Percentiles rank a stretch among this genome's conserved stretches.
These are phyloP conservation scores for Lipomyces starkeyi DNA, from an alignment of 805 yeast species.

Conservation along the genomic window DNA sequence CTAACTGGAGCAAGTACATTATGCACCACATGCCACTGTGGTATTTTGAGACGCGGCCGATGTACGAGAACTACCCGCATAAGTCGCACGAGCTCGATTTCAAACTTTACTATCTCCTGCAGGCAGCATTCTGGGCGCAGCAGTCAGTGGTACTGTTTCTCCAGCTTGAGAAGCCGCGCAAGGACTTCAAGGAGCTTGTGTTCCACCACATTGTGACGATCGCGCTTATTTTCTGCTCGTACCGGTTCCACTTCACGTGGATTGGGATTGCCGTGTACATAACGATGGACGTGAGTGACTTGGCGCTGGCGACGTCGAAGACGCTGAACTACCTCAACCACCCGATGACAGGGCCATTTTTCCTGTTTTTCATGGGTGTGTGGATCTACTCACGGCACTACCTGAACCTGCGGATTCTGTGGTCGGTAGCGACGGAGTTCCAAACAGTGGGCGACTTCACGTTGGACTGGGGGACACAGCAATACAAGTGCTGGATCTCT, in stretches of 20 bases:
- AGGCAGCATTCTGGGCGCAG: constrained; percentile 98
- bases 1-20: constrained; percentile 55
- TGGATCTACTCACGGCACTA: constrained; percentile 94
- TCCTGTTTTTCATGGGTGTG: constrained; percentile 64
- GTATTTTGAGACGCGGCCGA: constrained; percentile 84
- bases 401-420: constrained; percentile 76
- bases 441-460: constrained; percentile 80
- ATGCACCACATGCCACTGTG: constrained; percentile 86
- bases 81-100: constrained; percentile 67
- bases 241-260: constrained; percentile 94
- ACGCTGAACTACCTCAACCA: constrained; percentile 85
- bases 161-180: constrained; percentile 92
- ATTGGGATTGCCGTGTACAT: constrained; percentile 90
- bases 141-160: constrained; percentile 82
- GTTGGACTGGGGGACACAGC: constrained; percentile 85
- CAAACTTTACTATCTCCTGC: constrained; percentile 84
- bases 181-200: constrained; percentile 88
- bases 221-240: constrained; percentile 81
- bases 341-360: constrained; percentile 64
- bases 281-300: constrained; percentile 96
- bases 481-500: constrained; percentile 95
- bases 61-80: constrained; percentile 86
- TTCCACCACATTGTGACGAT: constrained; percentile 94
- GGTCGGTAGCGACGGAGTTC: constrained; percentile 83
- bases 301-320: constrained; percentile 83